Percentiles rank a stretch among this genome's conserved stretches.
Evolutionary conservation across 164 flowering plant species (phyloP).

Genomic region (Chloranthus sessilifolius): DNA sequence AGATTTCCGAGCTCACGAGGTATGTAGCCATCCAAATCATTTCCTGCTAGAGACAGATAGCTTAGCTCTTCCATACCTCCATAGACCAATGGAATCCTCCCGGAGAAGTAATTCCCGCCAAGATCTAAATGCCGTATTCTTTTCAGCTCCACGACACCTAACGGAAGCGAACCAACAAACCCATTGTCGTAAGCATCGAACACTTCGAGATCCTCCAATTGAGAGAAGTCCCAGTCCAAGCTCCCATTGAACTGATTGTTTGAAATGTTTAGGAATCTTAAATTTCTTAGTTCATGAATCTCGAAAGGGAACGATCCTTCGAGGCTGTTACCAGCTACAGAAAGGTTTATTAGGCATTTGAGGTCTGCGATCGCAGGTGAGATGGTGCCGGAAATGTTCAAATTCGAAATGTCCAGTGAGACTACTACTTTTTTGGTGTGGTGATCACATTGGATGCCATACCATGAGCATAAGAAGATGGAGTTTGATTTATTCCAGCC

Average conservation of each 20-base stretch:
- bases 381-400: conserved; percentile 42
- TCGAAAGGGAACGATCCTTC: conserved; percentile 31
- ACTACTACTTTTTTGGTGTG: conserved; percentile 19
- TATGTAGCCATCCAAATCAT: conserved; percentile 44
- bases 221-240: conserved; percentile 39
- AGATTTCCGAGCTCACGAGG: conserved; percentile 59
- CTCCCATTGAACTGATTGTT: conserved; percentile 52
- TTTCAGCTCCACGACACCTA: conserved; percentile 27
- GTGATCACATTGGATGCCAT: conserved; percentile 44
- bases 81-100: conserved; percentile 42
- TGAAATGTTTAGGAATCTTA: conserved; percentile 53
- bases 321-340: conserved; percentile 39
- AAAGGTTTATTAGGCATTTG: conserved; percentile 26
- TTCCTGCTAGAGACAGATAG: conserved; percentile 47
- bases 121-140: conserved; percentile 44
- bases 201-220: conserved; percentile 34
- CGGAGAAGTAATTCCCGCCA: conserved; percentile 61
- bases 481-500: conserved; percentile 45
- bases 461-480: conserved; percentile 52
- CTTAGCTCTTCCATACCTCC: conserved; percentile 37
- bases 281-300: conserved; percentile 29
- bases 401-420: conserved; percentile 41
- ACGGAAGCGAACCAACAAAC: conserved; percentile 46
- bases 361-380: conserved; percentile 39
- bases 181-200: conserved; percentile 55